Base-by-base conservation (phyloP, 345 rosid species). In the Adansonia digitata region DNA sequence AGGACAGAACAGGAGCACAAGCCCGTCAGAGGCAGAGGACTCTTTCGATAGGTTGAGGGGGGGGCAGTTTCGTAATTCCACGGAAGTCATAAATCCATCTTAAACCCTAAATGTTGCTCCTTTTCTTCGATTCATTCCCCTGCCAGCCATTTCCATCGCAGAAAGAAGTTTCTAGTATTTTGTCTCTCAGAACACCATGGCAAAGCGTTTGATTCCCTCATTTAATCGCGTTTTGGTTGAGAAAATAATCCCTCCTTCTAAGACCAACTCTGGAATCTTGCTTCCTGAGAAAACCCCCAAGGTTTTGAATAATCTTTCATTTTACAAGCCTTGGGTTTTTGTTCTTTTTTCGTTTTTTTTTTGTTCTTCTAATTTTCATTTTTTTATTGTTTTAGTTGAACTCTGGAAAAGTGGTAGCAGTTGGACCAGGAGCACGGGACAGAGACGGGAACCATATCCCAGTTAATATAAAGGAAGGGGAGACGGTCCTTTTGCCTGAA, bases 171-270 rank as follows among this genome's bases (percentile, higher is more conserved):
- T 65, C 72, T 8, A 14, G 15, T 17, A 17, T 15, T 3, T 45
- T 5, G 29, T 69, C 0, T 29, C 15, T 29, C 7, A 15, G 4
- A 29, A 11, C 63, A 57, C n/a, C 72, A 93, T 93, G 98, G 92
- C 97, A 35, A 93, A 79, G 85, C 94, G 97, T 35, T 81, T 93
- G 83, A 81, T 93, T 70, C 98, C 94, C 17, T 74, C 92, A 1
- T 81, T 91, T 27, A 91, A 87, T 52, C 92, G 98, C 52, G 82
- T 91, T 20, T 74, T 93, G 81, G 85, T 91, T 26, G 97, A 93
- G 85, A 93, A 91, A 81, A 82, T 88, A 46, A 35, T 82, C 42
- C 90, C 90, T 79, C 97, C 94, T 4, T 77, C 92, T 45, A 88
- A 89, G 52, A 91, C 94, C 45, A 76, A 82, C 46, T 82, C 91